A percentile compares a stretch with the other conserved stretches of the same genome.
phyloP scores from a whole-genome alignment of 257 asterid genomes.

The Lycium barbarum region DNA sequence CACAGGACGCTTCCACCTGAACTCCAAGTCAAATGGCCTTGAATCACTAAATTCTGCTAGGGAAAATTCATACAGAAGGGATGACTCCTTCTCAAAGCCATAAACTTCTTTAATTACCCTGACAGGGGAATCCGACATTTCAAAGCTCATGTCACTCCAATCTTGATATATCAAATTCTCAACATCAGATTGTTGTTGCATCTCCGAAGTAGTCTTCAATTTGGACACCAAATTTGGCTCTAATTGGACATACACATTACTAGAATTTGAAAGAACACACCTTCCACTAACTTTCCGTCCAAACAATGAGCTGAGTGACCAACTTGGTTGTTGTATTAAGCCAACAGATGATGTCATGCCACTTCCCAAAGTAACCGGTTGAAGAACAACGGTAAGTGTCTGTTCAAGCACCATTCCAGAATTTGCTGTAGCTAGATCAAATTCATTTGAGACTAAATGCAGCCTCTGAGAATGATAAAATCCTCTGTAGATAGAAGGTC shows the following conservation, averaged over 20 bases:
- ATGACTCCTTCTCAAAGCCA: slow-evolving; percentile 47
- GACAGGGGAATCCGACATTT: slow-evolving; percentile 65
- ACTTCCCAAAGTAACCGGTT: slow-evolving; percentile 53
- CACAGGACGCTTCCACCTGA: slow-evolving; percentile 83
- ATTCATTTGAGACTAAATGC: slow-evolving; percentile 76
- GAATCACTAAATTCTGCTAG: slow-evolving; percentile 59
- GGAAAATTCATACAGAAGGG: slow-evolving; percentile 67
- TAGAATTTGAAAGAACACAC: slow-evolving; percentile 77
- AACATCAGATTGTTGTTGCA: slow-evolving; percentile 37
- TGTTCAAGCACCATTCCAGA: slow-evolving; percentile 83
- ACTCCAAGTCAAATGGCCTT: slow-evolving; percentile 75
- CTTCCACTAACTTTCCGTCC: slow-evolving; percentile 76
- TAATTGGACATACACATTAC: slow-evolving; percentile 79
- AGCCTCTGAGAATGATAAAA: slow-evolving; percentile 90
- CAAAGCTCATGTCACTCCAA: slow-evolving; percentile 55
- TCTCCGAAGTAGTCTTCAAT: slow-evolving; percentile 40
- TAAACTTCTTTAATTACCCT: slow-evolving; percentile 66
- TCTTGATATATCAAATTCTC: slow-evolving; percentile 41
- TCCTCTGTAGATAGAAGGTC: slow-evolving; percentile 85
- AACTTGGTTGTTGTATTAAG: slow-evolving; percentile 63
- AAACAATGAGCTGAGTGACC: slow-evolving; percentile 89
- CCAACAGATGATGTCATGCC: slow-evolving; percentile 49
- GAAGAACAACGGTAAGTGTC: slow-evolving; percentile 89
- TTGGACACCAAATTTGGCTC: slow-evolving; percentile 69
- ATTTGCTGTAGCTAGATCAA: slow-evolving; percentile 44